Conservation (phyloP, 805 yeast genomes). For the Lipomyces mesembrius region DNA sequence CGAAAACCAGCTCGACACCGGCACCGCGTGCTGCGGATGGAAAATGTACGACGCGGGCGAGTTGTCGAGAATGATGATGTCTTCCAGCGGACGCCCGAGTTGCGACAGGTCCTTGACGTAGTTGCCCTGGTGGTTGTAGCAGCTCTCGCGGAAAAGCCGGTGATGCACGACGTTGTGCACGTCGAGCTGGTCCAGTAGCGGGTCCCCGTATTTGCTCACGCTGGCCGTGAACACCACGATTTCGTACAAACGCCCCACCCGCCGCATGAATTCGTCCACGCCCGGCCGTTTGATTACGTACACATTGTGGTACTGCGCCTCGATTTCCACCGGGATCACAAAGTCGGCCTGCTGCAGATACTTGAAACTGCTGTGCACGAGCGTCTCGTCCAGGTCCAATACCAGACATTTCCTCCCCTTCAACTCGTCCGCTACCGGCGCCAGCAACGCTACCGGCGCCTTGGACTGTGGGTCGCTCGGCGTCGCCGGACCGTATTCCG, state of each 20-base stretch:
- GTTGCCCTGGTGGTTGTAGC: constrained; percentile 91
- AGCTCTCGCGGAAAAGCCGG: constrained; percentile 90
- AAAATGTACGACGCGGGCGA: constrained; percentile 98
- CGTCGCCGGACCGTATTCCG: constrained; percentile 27
- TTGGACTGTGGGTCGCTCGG: background rate
- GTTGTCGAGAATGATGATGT: constrained; percentile 89
- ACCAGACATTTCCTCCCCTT: constrained; percentile 81
- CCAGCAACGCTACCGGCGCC: constrained; percentile 51
- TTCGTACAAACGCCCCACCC: constrained; percentile 85
- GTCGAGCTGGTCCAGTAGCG: constrained; percentile 86
- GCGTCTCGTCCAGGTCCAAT: constrained; percentile 91
- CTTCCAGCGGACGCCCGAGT: constrained; percentile 87
- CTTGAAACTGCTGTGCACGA: constrained; percentile 94
- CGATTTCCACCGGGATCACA: constrained; percentile 96
- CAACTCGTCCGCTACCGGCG: constrained; percentile 56
- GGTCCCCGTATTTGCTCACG: constrained; percentile 94
- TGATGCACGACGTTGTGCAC: constrained; percentile 78
- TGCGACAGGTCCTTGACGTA: constrained; percentile 92
- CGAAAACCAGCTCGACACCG: constrained; percentile 97
- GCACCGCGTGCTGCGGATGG: constrained; percentile 97
- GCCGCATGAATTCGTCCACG: constrained; percentile 85
- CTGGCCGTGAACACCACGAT: constrained; percentile 97
- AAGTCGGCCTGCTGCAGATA: constrained; percentile 91
- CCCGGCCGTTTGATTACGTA: constrained; percentile 98
- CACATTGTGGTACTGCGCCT: constrained; percentile 87